These are phyloP conservation scores for Pythium pyrilobum DNA, from an alignment of 352 stramenopile genomes.

Conservation along the genomic window DNA sequence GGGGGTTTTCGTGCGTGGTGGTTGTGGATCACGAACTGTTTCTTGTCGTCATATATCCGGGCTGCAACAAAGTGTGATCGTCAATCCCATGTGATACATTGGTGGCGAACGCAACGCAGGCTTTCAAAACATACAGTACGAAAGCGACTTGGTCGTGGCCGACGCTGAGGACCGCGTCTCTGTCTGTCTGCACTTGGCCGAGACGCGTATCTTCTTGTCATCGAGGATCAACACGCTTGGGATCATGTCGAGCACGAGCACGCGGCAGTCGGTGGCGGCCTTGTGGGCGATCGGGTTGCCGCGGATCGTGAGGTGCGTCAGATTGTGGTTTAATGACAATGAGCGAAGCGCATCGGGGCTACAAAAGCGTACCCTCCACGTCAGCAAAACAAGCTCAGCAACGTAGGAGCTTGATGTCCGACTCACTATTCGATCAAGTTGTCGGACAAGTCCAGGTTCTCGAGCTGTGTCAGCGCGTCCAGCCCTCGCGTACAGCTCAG, in stretches of 20 bases:
- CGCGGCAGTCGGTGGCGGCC: conserved; percentile 37
- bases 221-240: conserved; percentile 68
- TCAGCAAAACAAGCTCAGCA: not conserved
- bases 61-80: conserved; percentile 22
- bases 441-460: conserved; percentile 63
- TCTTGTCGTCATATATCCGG: conserved; percentile 77
- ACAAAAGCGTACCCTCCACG: not conserved
- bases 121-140: conserved; percentile 49
- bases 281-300: conserved; percentile 67
- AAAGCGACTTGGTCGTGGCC: conserved; percentile 57
- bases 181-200: conserved; percentile 32
- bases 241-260: conserved; percentile 71
- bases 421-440: conserved; percentile 72
- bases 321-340: conserved; percentile 58
- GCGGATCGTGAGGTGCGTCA: conserved; percentile 61
- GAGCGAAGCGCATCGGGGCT: conserved; percentile 58
- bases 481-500: conserved; percentile 56
- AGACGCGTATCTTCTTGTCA: conserved; percentile 64
- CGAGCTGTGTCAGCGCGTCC: conserved; percentile 55
- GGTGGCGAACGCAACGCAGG: no score
- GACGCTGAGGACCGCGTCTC: conserved; percentile 14
- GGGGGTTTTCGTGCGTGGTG: conserved; percentile 35
- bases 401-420: not conserved
- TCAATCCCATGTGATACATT: no score
- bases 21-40: conserved; percentile 64